phyloP scores from a whole-genome alignment of 768 basidiomycete genomes.

The Lactarius trivialis region DNA sequence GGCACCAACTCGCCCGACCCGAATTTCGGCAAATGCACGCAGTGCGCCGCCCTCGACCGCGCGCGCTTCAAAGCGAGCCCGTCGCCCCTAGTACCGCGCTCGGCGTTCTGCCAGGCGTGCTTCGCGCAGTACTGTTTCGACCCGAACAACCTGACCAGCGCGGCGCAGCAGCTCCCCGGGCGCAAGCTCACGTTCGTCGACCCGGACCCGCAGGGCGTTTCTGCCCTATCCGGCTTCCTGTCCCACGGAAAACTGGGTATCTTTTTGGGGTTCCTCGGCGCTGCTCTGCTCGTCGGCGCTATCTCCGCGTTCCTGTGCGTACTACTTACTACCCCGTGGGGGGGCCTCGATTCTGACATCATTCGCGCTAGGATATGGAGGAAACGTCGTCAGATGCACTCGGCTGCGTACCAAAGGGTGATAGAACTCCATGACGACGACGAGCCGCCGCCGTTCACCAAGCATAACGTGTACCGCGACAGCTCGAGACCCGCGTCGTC shows the following conservation, averaged over 20 bases:
- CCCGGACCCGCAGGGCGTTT: constrained; percentile 49
- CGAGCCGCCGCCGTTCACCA: background rate
- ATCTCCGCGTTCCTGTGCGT: constrained; percentile 34
- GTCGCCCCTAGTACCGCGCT: constrained; percentile 23
- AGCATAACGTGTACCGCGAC: background rate
- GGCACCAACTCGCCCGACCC: constrained; percentile 50
- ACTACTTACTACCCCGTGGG: background rate
- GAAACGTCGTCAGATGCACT: constrained; percentile 11
- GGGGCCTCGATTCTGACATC: background rate
- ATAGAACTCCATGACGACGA: background rate
- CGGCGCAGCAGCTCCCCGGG: constrained; percentile 26
- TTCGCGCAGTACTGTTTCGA: constrained; percentile 31
- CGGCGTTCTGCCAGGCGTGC: constrained; percentile 26
- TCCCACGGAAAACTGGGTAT: constrained; percentile 39
- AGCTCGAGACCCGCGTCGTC: background rate
- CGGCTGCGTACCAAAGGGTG: constrained; percentile 6
- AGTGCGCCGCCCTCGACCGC: constrained; percentile 55
- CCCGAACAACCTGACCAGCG: constrained; percentile 24
- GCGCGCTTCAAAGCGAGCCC: constrained; percentile 23
- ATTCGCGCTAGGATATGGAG: constrained; percentile 8
- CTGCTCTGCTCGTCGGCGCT: constrained; percentile 35
- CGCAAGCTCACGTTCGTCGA: constrained; percentile 43
- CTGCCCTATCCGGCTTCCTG: constrained; percentile 40
- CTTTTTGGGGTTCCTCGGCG: constrained; percentile 42
- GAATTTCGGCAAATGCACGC: constrained; percentile 58